Conservation (phyloP, 331 rosid genomes). For the Acacia concinna region DNA sequence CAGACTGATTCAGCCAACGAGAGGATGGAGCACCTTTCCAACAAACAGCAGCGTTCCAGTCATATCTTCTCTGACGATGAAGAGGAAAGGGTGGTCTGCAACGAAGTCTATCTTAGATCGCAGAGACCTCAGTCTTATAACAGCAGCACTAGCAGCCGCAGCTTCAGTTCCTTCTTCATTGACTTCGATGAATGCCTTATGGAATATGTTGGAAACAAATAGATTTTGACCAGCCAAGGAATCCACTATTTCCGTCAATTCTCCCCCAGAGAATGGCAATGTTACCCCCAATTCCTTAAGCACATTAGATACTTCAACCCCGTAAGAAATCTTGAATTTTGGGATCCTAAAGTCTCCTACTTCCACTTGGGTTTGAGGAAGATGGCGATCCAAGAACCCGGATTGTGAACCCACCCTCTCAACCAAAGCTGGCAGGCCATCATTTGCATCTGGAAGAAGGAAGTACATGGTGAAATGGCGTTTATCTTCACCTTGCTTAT, state of each 20-base stretch:
- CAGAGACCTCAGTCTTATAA: neutral
- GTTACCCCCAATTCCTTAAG: slow-evolving; percentile 66
- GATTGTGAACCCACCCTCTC: slow-evolving; percentile 61
- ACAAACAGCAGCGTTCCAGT: slow-evolving; percentile 63
- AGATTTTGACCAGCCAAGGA: slow-evolving; percentile 48
- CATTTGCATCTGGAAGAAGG: slow-evolving; percentile 73
- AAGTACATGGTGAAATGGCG: slow-evolving; percentile 73
- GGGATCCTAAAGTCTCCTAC: slow-evolving; percentile 80
- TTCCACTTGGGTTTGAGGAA: slow-evolving; percentile 46
- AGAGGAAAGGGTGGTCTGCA: slow-evolving; percentile 83
- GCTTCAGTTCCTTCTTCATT: slow-evolving; percentile 94
- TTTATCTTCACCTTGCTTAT: slow-evolving; percentile 70
- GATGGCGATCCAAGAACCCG: slow-evolving; percentile 57
- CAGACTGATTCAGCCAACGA: slow-evolving; percentile 28
- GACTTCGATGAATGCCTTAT: slow-evolving; percentile 77
- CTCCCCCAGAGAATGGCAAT: slow-evolving; percentile 62
- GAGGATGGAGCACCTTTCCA: slow-evolving; percentile 85
- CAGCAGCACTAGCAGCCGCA: slow-evolving; percentile 61
- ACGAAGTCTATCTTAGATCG: slow-evolving; percentile 48
- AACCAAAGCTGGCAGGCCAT: slow-evolving; percentile 69
- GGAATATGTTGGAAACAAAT: slow-evolving; percentile 55
- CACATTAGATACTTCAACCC: slow-evolving; percentile 55
- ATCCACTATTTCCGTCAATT: slow-evolving; percentile 78
- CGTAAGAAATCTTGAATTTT: slow-evolving; percentile 67
- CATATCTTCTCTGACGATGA: slow-evolving; percentile 61